These are phyloP conservation scores for Phaeoacremonium minimum DNA, from an alignment of 2,329 filamentous ascomycete species.

Conservation along the genomic window DNA sequence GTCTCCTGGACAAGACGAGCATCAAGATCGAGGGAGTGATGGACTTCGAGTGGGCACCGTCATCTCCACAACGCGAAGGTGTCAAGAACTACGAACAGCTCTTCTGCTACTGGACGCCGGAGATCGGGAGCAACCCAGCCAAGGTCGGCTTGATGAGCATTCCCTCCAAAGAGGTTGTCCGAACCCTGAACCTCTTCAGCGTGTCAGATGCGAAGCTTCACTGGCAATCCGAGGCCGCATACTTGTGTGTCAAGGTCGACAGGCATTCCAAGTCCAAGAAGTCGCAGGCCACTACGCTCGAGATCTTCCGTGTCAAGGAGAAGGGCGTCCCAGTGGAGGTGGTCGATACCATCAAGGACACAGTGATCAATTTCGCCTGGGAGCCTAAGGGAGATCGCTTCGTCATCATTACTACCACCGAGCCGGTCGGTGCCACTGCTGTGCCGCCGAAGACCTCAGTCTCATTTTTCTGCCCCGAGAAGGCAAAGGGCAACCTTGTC, in stretches of 20 bases:
- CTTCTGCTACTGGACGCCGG: slow-evolving; percentile 97
- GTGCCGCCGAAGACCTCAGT: slow-evolving; percentile 92
- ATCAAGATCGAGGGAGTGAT: slow-evolving; percentile 96
- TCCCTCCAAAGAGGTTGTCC: slow-evolving; percentile 88
- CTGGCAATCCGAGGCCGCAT: slow-evolving; percentile 93
- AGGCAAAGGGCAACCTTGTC: slow-evolving; percentile 72
- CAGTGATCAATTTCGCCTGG: slow-evolving; percentile 99
- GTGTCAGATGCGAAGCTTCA: slow-evolving; percentile 96
- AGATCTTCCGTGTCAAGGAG: slow-evolving; percentile 96
- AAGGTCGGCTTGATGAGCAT: slow-evolving; percentile 96
- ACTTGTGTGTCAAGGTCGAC: slow-evolving; percentile 98
- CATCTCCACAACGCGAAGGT: slow-evolving; percentile 74
- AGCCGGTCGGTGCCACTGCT: slow-evolving; percentile 71
- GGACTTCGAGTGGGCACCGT: slow-evolving; percentile 97
- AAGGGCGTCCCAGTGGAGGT: slow-evolving; percentile 98
- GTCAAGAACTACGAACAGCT: slow-evolving; percentile 93
- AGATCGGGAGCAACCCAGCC: slow-evolving; percentile 95
- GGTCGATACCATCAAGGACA: slow-evolving; percentile 95
- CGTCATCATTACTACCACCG: slow-evolving; percentile 91
- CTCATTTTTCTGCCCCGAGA: slow-evolving; percentile 95
- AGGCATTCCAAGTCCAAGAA: slow-evolving; percentile 99
- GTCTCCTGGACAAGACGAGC: slow-evolving; percentile 85
- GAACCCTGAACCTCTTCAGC: slow-evolving; percentile 95
- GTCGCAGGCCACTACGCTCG: slow-evolving; percentile 90
- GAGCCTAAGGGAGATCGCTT: slow-evolving; percentile 97